These are phyloP conservation scores for Kazachstania africana DNA, from an alignment of 805 yeast genomes.

Conservation along the genomic window DNA sequence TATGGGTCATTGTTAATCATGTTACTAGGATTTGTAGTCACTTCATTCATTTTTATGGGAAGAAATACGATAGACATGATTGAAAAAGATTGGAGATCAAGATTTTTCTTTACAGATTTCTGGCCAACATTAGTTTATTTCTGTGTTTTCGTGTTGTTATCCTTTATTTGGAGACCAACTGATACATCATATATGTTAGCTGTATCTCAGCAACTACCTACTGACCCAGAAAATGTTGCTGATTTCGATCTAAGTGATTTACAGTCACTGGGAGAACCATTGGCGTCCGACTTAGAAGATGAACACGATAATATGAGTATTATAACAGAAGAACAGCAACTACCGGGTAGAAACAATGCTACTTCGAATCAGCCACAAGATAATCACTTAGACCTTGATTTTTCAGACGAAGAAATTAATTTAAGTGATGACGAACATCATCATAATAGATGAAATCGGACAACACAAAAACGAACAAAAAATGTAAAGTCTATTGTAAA, in stretches of 20 bases:
- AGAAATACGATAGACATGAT: constrained; percentile 67
- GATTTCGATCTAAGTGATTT: constrained; percentile 53
- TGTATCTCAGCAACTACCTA: constrained; percentile 84
- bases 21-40: constrained; percentile 56
- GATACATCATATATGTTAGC: constrained; percentile 91
- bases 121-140: constrained; percentile 91
- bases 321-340: constrained; percentile 10
- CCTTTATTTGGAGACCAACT: constrained; percentile 96
- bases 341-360: background rate
- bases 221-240: constrained; percentile 59
- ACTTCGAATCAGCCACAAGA: constrained; percentile 1
- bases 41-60: constrained; percentile 59
- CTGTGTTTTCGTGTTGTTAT: constrained; percentile 68
- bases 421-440: constrained; percentile 19
- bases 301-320: constrained; percentile 20
- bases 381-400: constrained; percentile 19
- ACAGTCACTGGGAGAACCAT: constrained; percentile 30
- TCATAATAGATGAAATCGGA: background rate
- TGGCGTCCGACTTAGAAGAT: constrained; percentile 31
- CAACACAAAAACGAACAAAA: background rate
- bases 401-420: too few relatives aligned
- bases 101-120: constrained; percentile 81
- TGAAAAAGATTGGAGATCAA: constrained; percentile 83
- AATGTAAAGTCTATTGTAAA: too few relatives aligned
- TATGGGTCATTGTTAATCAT: constrained; percentile 60